Conservation (phyloP, 1,284 basidiomycete species). For the Apiotrichum montevideense region DNA sequence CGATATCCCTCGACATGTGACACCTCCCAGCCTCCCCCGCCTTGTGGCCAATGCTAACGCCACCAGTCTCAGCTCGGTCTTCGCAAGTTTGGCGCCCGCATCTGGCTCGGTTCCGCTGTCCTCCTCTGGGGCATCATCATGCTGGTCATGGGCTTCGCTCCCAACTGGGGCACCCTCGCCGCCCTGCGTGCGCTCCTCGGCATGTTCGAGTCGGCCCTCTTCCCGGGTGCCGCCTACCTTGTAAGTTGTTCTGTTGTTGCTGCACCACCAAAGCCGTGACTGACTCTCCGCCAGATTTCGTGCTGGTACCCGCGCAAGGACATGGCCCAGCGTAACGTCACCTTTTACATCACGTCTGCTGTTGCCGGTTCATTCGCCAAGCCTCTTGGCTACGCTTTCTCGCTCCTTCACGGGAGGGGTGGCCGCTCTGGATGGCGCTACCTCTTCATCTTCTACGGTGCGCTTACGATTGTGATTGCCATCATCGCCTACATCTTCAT, state of each 20-base stretch:
- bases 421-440: slow-evolving; percentile 11
- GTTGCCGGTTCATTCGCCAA: neutral
- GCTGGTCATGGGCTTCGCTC: slow-evolving; percentile 41
- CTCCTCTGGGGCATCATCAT: slow-evolving; percentile 46
- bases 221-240: slow-evolving; percentile 39
- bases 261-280: no score
- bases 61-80: neutral
- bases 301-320: slow-evolving; percentile 49
- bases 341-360: slow-evolving; percentile 44
- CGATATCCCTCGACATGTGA: neutral
- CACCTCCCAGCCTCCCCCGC: no score
- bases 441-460: slow-evolving; percentile 13
- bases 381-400: slow-evolving; percentile 2
- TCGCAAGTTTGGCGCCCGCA: neutral
- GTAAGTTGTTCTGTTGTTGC: no score
- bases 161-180: slow-evolving; percentile 37
- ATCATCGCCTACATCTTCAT: slow-evolving; percentile 3
- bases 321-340: slow-evolving; percentile 37
- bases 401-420: neutral
- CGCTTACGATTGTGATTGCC: slow-evolving; percentile 11
- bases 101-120: slow-evolving; percentile 7
- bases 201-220: slow-evolving; percentile 40
- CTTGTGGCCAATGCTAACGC: neutral
- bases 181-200: slow-evolving; percentile 47
- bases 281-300: slow-evolving; percentile 37